phyloP scores from a whole-genome alignment of 2,329 filamentous ascomycete genomes.

The Dichotomopilus funicola region DNA sequence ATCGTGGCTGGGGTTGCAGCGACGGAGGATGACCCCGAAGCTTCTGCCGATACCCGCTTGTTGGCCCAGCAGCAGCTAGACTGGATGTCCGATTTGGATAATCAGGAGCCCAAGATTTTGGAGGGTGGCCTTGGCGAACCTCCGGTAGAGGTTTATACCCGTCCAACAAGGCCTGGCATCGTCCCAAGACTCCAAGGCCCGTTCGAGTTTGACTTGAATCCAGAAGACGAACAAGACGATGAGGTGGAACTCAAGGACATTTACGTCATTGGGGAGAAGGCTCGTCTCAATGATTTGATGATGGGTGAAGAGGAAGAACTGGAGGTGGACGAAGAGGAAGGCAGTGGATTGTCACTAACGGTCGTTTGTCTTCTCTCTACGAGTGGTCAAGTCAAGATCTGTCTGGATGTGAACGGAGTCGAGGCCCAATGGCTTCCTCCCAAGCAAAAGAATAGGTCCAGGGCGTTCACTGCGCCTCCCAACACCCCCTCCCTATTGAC shows the following conservation, averaged over 20 bases:
- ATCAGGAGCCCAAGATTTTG: constrained; percentile 52
- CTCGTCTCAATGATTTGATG: constrained; percentile 55
- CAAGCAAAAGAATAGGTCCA: constrained; percentile 43
- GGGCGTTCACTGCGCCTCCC: constrained; percentile 33
- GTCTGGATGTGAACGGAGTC: constrained; percentile 54
- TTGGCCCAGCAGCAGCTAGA: constrained; percentile 58
- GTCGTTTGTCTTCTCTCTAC: constrained; percentile 55
- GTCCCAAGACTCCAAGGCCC: constrained; percentile 57
- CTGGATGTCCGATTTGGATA: constrained; percentile 61
- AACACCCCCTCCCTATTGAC: constrained; percentile 47
- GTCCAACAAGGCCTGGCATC: constrained; percentile 51
- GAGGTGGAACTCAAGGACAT: constrained; percentile 56
- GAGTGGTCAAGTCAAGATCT: constrained; percentile 55
- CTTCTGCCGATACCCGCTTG: constrained; percentile 47
- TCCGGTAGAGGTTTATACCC: constrained; percentile 48
- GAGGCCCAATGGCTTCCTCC: constrained; percentile 62
- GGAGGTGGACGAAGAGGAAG: constrained; percentile 49
- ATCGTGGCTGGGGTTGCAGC: constrained; percentile 68
- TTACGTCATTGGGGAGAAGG: constrained; percentile 55
- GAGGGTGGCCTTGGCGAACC: constrained; percentile 45
- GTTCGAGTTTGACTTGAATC: constrained; percentile 50
- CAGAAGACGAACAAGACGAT: constrained; percentile 46
- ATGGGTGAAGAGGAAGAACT: constrained; percentile 58
- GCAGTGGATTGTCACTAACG: constrained; percentile 54
- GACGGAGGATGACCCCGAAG: constrained; percentile 52